These are phyloP conservation scores for Coemansia sp. DNA, from an alignment of 192 early-diverging fungal genomes.

Conservation along the genomic window DNA sequence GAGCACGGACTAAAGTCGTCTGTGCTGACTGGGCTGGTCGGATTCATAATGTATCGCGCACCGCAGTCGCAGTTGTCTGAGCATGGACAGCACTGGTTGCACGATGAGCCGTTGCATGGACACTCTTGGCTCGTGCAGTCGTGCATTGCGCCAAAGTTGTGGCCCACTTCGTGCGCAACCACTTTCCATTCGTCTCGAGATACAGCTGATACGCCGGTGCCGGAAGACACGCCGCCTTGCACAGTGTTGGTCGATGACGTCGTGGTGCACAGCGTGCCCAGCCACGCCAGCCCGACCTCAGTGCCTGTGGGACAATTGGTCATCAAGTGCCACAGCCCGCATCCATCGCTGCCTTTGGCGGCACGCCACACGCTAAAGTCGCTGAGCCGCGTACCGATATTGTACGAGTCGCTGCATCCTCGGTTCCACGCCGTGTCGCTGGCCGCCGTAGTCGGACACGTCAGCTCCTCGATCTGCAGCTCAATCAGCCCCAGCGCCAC, in stretches of 20 bases:
- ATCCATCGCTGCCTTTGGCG: constrained; percentile 63
- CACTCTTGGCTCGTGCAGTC: constrained; percentile 79
- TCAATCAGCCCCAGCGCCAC: constrained; percentile 79
- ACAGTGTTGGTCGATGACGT: constrained; percentile 54
- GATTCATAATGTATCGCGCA: constrained; percentile 73
- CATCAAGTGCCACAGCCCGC: constrained; percentile 93
- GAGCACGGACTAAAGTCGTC: constrained; percentile 70
- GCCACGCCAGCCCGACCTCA: constrained; percentile 87
- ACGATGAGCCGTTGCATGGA: constrained; percentile 48
- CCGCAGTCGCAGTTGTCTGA: constrained; percentile 64
- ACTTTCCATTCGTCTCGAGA: constrained; percentile 90
- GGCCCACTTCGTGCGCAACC: constrained; percentile 92
- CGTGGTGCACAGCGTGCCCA: constrained; percentile 68
- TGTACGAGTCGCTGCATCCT: constrained; percentile 66
- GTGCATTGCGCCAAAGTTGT: constrained; percentile 85
- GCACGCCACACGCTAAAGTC: constrained; percentile 93
- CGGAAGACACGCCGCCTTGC: constrained; percentile 58
- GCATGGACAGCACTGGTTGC: constrained; percentile 73
- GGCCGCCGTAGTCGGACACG: constrained; percentile 56
- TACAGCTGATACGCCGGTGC: constrained; percentile 82
- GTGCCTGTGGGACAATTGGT: constrained; percentile 76
- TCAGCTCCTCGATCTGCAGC: constrained; percentile 66
- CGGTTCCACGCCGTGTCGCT: constrained; percentile 69
- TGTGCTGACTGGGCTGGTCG: constrained; percentile 62
- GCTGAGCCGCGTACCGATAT: constrained; percentile 71